Evolutionary conservation across 495 filamentous ascomycete genomes (phyloP), one percentile per base, ranked within the genome.

Genomic region (Aspergillus incahuasiensis): DNA sequence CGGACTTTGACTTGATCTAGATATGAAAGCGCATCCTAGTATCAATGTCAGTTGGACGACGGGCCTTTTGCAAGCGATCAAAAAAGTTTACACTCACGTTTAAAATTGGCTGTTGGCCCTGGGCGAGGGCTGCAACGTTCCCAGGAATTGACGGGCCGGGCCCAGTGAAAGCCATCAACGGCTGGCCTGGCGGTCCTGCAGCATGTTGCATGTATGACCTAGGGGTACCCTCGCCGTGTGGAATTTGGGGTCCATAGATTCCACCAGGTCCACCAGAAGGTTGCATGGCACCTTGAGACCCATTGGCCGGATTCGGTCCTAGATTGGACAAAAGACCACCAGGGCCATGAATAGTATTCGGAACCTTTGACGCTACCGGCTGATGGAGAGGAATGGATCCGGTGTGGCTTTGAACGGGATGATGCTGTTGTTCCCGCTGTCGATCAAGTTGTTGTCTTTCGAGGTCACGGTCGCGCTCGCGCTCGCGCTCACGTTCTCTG

Each of bases 1-100:
- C 96, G 91, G 44, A 97, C 92, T 72, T 99, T 99, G 56, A 99
- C 94, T 68, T 97, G 95, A 68, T 99, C 94, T 34, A 99, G 80
- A 68, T 99, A 99, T 69, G 90, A 96, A 13, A 99, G 79, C 16
- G 94, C 94, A 77, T 98, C 94, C 90, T 95, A 66, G 43, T 63
- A 24, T 58, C 22, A 13, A 32, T n/a, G 53, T 68, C 58, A 65
- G 60, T 30, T 44, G n/a, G n/a, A n/a, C n/a, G 19, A 34, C 18
- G 16, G 11, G 13, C 19, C 16, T n/a, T 11, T 15, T 32, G 16
- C 6, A 30, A 5, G 18, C 13, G 11, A 35, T 11, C 48, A 12
- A 15, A 52, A 19, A 8, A 43, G 21, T 35, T 34, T 40, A 2
- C 15, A 80, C 86, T 80, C 73, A 90, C 88, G 73, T 97, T 97